Base-by-base conservation (phyloP, 176 grass and related monocot genomes). In the Oryza meridionalis region DNA sequence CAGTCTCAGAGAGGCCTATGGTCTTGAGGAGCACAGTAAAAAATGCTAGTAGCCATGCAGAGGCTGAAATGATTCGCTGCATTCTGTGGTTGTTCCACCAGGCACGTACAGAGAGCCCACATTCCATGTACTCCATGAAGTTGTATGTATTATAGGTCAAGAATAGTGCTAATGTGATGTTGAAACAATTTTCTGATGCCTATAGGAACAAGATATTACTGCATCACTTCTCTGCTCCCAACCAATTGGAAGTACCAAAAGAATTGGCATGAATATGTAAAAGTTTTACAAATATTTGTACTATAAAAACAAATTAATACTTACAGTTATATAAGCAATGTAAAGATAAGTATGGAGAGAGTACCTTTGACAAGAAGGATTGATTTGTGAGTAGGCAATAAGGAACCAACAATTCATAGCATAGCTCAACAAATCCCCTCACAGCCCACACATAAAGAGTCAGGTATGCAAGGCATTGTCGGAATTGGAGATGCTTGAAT, bases 61-160 rank as follows among this genome's bases (percentile, higher is more conserved):
- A 86, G 4, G 38, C 55, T 0, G 88, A 65, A 13, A 4, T 32
- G 76, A 94, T 88, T 15, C 86, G 71, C 2, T 67, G 70, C 92
- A 91, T 94, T 72, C 86, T 19, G 14, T 84, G 83, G 61, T 88
- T 94, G 83, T 94, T 94, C 92, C 92, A 94, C 83, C 80, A 94
- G 4, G 83, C 76, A 0, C 72, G 86, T 11, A 37, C 6, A 5
- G 83, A 94, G 3, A 86, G 63, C 7, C 80, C 65, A 11, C 66
- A 84, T 0, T 86, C 74, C 74, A 58, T 37, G 58, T 88, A 91
- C 72, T 94, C 92, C 17, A 66, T 5, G 17, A 88, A 9, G 58
- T 27, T 35, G 83, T 91, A 75, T 1, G 27, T 3, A 66, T 77
- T 69, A 67, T 46, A 86, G 3, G 0, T 16, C 26, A 91, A 1